These are phyloP conservation scores for Pluteus cervinus DNA, from an alignment of 768 basidiomycete genomes.

Conservation along the genomic window DNA sequence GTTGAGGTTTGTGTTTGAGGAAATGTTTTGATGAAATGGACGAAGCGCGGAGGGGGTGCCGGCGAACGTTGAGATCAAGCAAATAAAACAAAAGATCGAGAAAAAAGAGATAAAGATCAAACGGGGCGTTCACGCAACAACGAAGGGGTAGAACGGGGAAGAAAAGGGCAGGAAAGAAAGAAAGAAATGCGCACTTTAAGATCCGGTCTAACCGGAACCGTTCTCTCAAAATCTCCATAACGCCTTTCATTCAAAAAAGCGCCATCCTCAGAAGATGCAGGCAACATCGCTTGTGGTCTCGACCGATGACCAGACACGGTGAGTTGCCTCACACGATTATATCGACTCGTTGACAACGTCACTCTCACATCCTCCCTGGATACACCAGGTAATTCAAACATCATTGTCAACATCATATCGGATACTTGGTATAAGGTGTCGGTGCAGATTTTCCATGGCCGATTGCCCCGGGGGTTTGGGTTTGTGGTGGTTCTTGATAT, in stretches of 20 bases:
- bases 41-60: not conserved
- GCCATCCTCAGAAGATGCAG: not conserved
- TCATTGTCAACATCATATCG: slow-evolving; percentile 45
- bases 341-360: slow-evolving; percentile 51
- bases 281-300: not conserved
- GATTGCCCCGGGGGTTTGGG: too few species aligned
- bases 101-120: slow-evolving; percentile 10
- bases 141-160: slow-evolving; percentile 7
- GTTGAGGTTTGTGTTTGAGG: slow-evolving; percentile 3
- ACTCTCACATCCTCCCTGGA: slow-evolving; percentile 51
- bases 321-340: slow-evolving; percentile 59
- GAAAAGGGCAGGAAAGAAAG: slow-evolving; percentile 11
- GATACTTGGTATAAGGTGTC: too few species aligned
- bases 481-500: too few species aligned
- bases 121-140: slow-evolving; percentile 1
- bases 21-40: slow-evolving; percentile 11
- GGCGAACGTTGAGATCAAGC: slow-evolving; percentile 7
- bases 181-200: slow-evolving; percentile 41
- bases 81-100: slow-evolving; percentile 13
- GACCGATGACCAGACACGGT: slow-evolving; percentile 50
- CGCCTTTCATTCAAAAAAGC: slow-evolving; percentile 41
- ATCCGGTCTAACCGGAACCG: slow-evolving; percentile 47
- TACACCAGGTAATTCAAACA: slow-evolving; percentile 69
- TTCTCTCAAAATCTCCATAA: slow-evolving; percentile 43
- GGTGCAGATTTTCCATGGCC: too few species aligned